Evolutionary conservation across 331 rosid species (phyloP), one percentile per base, ranked within the genome.

Genomic region (Phaseolus coccineus): DNA sequence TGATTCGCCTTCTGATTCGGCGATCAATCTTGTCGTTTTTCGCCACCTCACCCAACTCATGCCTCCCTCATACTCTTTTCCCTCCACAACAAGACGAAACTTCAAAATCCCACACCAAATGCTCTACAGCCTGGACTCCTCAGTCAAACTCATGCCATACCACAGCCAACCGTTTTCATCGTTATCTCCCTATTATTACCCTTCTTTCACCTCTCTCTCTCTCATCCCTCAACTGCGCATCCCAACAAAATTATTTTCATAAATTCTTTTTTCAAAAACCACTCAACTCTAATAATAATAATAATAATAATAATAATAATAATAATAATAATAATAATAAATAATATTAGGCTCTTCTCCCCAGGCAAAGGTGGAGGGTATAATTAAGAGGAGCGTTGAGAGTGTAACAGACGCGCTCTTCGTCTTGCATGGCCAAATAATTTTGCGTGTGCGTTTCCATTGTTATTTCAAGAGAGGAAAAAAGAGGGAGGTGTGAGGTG

Each of bases 1-100:
- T 94, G 85, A 92, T 82, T 89, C 90, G 91, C 90, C 83, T 88
- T 89, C 91, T 90, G 86, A 71, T 94, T 87, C 88, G 92, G 96
- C 93, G 90, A 90, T 92, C 88, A 79, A 73, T 83, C 76, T 92
- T 92, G 96, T 92, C 98, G 93, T 88, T 77, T 87, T 73, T 7
- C 10, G 83, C 89, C 94, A 85, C 72, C 74, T 87, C 91, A 87
- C 24, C 80, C 33, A 28, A 52, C 3, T 3, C 22, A 16, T 74
- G 86, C 85, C 82, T 80, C 93, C 87, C 81, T 11, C 5, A 35
- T 28, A 31, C 42, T 8, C 19, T 37, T 63, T 57, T 76, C 31
- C 62, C 8, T 4, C 39, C 59, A 78, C 42, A 33, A 81, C 74
- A 74, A 76, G 85, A 81, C 85, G 81, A 78, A 62, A 78, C 86